Evolutionary conservation across 495 filamentous ascomycete species (phyloP), one percentile per base, ranked within the genome.

Genomic region (Hypomontagnella monticulosa): DNA sequence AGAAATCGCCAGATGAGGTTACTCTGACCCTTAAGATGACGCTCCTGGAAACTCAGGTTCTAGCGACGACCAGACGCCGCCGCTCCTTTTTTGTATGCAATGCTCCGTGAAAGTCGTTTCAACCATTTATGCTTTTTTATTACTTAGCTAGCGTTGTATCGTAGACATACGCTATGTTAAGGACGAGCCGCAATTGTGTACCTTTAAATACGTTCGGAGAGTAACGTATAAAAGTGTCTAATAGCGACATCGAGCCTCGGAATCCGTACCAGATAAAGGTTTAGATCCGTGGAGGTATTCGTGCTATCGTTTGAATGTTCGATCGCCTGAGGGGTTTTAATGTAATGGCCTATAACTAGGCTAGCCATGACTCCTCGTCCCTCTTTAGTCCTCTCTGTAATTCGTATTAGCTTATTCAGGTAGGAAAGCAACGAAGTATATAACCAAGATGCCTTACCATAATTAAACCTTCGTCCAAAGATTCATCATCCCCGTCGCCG

Each of bases 351-450:
- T 3, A 0, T 20, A 40, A 8, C 64, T 73, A 83, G 15, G 80
- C 80, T 23, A 83, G 73, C 81, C 81, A 83, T 15, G 78, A 76
- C 66, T 83, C 80, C 43, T 83, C 81, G 42, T 80, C 76, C 46
- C 81, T 72, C 60, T 80, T 82, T n/a, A 76, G 70, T 4, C 80
- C 80, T 33, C 76, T 71, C 66, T 69, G 41, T 20, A 41, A 52
- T 3, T 41, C 23, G 4, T 7, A 23, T 69, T 61, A 69, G 66
- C 30, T 15, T 53, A 16, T 36, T 4, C 15, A 38, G 11, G n/a
- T 11, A 49, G 4, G 20, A 6, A 38, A 23, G 23, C 1, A 6
- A 27, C 6, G n/a, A 27, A 6, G 38, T 20, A 33, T 40, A 19
- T 6, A 49, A 8, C 5, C 10, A 19, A 15, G 10, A 19, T 18